phyloP scores from a whole-genome alignment of 1,284 basidiomycete genomes.

The Cryptococcus jaspeensis region DNA sequence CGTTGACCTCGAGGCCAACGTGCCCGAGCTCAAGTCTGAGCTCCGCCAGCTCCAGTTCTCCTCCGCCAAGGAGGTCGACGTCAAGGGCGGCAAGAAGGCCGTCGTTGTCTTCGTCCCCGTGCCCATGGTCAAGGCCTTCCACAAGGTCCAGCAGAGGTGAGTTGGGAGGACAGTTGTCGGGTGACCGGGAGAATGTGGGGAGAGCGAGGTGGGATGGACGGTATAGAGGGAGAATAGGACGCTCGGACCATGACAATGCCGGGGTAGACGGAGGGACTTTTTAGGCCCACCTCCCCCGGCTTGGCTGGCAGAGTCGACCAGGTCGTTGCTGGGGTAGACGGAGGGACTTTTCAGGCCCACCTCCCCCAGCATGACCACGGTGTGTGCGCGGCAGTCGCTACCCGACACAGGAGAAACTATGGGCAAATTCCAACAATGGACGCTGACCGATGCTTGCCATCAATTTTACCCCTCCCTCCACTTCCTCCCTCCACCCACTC shows the following conservation, averaged over 20 bases:
- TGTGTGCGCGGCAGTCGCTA: neutral
- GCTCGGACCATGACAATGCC: conserved; percentile 2
- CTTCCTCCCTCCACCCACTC: conserved; percentile 1
- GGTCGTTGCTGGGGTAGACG: conserved; percentile 41
- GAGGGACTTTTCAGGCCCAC: conserved; percentile 52
- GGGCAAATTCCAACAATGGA: neutral
- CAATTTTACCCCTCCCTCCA: conserved; percentile 6
- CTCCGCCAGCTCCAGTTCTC: conserved; percentile 95
- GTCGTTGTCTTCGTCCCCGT: conserved; percentile 98
- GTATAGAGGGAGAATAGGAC: neutral
- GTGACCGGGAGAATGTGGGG: neutral
- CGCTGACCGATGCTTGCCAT: conserved; percentile 19
- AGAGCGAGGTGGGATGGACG: neutral
- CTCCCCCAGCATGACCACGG: conserved; percentile 32
- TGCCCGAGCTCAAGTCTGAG: conserved; percentile 96
- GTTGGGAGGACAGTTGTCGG: conserved; percentile 41
- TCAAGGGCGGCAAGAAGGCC: conserved; percentile 98
- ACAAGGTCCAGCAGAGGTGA: conserved; percentile 96
- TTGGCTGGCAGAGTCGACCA: neutral
- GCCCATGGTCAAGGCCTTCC: conserved; percentile 97
- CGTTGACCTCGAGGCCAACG: conserved; percentile 96
- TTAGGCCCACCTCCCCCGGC: conserved; percentile 50
- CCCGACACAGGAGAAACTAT: neutral
- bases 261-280: conserved; percentile 52
- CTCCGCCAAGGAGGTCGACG: conserved; percentile 97